Evolutionary conservation across 305 asterid genomes (phyloP).

Genomic region (Fraxinus sp.): DNA sequence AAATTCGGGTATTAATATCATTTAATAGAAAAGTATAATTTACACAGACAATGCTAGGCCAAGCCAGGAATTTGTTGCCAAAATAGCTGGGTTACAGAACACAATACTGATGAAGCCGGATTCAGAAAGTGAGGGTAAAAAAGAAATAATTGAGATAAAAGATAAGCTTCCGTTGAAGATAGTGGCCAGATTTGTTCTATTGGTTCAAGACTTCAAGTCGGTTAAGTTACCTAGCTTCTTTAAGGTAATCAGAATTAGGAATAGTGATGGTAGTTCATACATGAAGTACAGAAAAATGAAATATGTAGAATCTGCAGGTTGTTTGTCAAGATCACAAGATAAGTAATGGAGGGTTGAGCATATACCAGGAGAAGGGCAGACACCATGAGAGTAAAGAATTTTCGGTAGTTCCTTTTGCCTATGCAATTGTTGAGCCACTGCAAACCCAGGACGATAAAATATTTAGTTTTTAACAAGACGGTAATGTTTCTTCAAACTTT

Average conservation of each 20-base stretch:
- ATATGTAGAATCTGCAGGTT: neutral
- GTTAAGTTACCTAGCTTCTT: neutral
- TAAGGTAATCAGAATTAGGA: neutral
- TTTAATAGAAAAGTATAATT: neutral
- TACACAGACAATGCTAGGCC: neutral
- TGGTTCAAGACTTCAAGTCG: neutral
- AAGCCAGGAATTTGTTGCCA: neutral
- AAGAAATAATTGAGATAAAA: neutral
- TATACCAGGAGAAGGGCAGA: slow-evolving; percentile 93
- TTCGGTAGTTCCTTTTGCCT: slow-evolving; percentile 86
- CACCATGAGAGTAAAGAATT: slow-evolving; percentile 90
- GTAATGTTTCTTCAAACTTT: slow-evolving; percentile 1
- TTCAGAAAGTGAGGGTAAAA: neutral
- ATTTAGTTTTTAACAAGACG: slow-evolving; percentile 8
- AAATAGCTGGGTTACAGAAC: neutral
- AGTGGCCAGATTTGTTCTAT: neutral
- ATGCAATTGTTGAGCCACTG: slow-evolving; percentile 99
- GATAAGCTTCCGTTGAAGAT: neutral
- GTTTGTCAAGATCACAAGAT: neutral
- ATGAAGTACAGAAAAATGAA: neutral
- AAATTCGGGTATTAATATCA: neutral
- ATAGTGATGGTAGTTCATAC: neutral
- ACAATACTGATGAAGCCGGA: neutral
- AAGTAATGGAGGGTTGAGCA: slow-evolving; percentile 34
- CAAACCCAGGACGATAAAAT: slow-evolving; percentile 27